Conservation (phyloP, 2,329 filamentous ascomycete species). For the Raffaelea albimanens region DNA sequence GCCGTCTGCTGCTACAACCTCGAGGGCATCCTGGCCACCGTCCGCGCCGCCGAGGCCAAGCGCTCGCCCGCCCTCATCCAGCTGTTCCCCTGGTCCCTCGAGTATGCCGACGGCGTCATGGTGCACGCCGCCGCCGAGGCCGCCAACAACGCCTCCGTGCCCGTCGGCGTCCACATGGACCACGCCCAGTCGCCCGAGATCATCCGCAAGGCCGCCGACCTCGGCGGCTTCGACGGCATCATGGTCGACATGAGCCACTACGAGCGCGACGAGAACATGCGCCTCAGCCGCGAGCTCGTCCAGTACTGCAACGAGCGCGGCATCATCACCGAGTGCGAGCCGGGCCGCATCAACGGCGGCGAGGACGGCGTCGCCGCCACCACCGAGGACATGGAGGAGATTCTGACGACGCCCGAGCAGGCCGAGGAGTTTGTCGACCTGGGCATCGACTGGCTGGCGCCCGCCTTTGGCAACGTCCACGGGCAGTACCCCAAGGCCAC, state of each 20-base stretch:
- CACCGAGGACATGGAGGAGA: conserved; percentile 25
- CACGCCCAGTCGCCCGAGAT: conserved; percentile 53
- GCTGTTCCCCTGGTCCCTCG: conserved; percentile 63
- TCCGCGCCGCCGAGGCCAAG: conserved; percentile 59
- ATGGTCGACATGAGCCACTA: conserved; percentile 74
- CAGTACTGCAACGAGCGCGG: conserved; percentile 51
- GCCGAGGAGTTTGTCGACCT: conserved; percentile 50
- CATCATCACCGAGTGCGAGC: conserved; percentile 60
- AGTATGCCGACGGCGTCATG: conserved; percentile 47
- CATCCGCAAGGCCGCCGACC: conserved; percentile 45
- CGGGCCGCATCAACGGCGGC: conserved; percentile 51
- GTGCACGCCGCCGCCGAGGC: conserved; percentile 45
- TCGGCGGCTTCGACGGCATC: conserved; percentile 56
- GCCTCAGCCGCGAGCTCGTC: conserved; percentile 50
- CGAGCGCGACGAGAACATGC: conserved; percentile 60
- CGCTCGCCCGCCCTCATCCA: conserved; percentile 58
- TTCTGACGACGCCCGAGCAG: conserved; percentile 50
- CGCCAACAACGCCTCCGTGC: conserved; percentile 44
- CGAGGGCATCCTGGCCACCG: conserved; percentile 59
- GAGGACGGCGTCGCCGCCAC: conserved; percentile 55
- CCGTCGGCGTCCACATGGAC: conserved; percentile 55
- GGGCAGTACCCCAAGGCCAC: conserved; percentile 48
- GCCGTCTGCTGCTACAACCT: conserved; percentile 50
- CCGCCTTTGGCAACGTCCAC: conserved; percentile 58
- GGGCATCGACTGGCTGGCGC: conserved; percentile 55